Percentiles rank a stretch among this genome's conserved stretches.
phyloP scores from a whole-genome alignment of 108 stramenopile species.

The Nannochloropsis oceanica region DNA sequence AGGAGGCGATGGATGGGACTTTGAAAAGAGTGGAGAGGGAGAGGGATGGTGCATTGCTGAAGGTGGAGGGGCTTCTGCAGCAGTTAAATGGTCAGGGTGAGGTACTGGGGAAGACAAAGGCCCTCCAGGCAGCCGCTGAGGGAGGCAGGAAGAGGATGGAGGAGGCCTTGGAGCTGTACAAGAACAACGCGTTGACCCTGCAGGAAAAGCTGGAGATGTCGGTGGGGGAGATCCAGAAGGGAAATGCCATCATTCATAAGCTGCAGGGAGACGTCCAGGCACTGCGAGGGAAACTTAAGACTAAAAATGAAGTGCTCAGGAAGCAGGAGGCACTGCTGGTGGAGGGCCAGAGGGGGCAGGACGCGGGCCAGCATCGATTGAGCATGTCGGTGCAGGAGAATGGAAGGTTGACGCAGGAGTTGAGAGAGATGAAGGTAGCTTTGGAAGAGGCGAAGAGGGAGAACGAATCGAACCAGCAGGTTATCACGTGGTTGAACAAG shows the following conservation, averaged over 20 bases:
- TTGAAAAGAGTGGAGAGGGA: slow-evolving; percentile 13
- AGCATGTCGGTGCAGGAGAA: neutral
- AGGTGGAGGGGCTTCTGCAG: neutral
- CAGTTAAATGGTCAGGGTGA: neutral
- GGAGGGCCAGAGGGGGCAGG: neutral
- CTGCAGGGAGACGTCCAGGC: slow-evolving; percentile 22
- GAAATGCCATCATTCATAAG: slow-evolving; percentile 37
- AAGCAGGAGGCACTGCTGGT: slow-evolving; percentile 28
- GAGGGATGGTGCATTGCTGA: neutral
- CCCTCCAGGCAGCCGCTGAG: slow-evolving; percentile 21
- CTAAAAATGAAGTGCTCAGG: slow-evolving; percentile 38
- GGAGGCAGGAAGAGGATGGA: slow-evolving; percentile 9
- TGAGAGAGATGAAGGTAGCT: slow-evolving; percentile 14
- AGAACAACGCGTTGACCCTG: slow-evolving; percentile 21
- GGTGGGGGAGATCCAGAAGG: slow-evolving; percentile 34
- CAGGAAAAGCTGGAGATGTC: slow-evolving; percentile 40
- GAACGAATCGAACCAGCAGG: slow-evolving; percentile 42
- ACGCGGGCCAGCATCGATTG: neutral
- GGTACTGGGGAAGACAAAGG: slow-evolving; percentile 15
- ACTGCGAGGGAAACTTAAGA: slow-evolving; percentile 12
- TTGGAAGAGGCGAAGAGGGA: slow-evolving; percentile 30
- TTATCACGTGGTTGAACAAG: slow-evolving; percentile 44
- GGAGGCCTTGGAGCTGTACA: slow-evolving; percentile 30
- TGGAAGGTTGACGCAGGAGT: slow-evolving; percentile 4
- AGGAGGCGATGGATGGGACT: slow-evolving; percentile 12